Conservation (phyloP, 2,329 filamentous ascomycete species). For the Aspergillus clavatus region DNA sequence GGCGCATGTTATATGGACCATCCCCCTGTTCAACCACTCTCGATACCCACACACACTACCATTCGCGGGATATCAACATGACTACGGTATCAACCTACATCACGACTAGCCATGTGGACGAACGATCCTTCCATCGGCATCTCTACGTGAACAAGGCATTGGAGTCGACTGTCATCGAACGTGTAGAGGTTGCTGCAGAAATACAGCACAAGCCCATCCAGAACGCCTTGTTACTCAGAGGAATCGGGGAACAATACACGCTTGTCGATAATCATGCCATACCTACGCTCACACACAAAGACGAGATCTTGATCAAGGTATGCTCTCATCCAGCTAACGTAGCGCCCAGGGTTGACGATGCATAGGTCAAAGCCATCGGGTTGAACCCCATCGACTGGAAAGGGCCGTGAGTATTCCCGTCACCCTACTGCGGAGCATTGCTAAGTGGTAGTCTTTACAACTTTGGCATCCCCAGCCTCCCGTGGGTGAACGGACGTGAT, state of each 20-base stretch:
- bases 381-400: constrained; percentile 76
- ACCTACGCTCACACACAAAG: constrained; percentile 41
- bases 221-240: constrained; percentile 49
- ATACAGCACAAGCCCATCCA: constrained; percentile 29
- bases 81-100: constrained; percentile 12
- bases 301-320: constrained; percentile 59
- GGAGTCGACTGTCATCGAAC: constrained; percentile 10
- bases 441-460: no score
- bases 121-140: constrained; percentile 10
- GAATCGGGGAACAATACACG: constrained; percentile 47
- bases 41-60: neutral
- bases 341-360: neutral
- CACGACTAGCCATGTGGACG: constrained; percentile 2
- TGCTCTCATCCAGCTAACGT: neutral
- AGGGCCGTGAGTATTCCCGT: constrained; percentile 57
- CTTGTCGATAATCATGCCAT: constrained; percentile 44
- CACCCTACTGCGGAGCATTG: no score
- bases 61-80: constrained; percentile 2
- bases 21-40: neutral
- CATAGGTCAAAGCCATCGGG: constrained; percentile 55
- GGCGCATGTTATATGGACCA: neutral
- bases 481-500: constrained; percentile 66
- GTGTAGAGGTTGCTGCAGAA: neutral
- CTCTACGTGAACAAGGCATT: neutral
- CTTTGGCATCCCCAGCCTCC: constrained; percentile 63